These are phyloP conservation scores for Trichoderma guizhouense DNA, from an alignment of 2,329 filamentous ascomycete species.

Conservation along the genomic window DNA sequence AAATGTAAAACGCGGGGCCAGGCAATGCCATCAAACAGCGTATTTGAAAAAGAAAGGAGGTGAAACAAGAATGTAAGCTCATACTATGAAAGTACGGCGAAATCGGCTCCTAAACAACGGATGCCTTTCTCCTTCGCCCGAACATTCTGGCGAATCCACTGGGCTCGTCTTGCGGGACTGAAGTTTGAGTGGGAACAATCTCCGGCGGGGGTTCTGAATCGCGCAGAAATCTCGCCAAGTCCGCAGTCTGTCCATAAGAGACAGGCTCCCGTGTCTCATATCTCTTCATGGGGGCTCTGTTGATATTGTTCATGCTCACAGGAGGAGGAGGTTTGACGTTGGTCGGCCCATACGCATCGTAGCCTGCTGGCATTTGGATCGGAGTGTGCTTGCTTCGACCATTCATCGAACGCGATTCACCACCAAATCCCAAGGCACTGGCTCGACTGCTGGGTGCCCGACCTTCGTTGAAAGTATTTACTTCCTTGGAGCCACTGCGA, in stretches of 20 bases:
- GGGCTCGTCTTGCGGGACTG: conserved; percentile 36
- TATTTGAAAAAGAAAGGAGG: background rate
- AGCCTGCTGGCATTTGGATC: conserved; percentile 48
- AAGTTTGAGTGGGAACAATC: conserved; percentile 24
- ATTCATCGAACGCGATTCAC: conserved; percentile 8
- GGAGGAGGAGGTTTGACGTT: conserved; percentile 23
- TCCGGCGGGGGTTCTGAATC: conserved; percentile 62
- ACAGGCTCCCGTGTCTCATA: conserved; percentile 56
- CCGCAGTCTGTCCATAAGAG: conserved; percentile 55
- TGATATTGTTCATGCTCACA: conserved; percentile 38
- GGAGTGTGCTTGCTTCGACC: conserved; percentile 47
- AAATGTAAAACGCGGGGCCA: background rate
- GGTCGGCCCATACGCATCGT: conserved; percentile 41
- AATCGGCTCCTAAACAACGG: conserved; percentile 26
- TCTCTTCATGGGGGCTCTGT: conserved; percentile 53
- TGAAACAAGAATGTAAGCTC: background rate
- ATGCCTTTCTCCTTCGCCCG: conserved; percentile 47
- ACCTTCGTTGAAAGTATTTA: conserved; percentile 25
- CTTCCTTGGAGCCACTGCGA: conserved; percentile 31
- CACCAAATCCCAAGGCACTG: conserved; percentile 23
- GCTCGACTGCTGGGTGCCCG: conserved; percentile 41
- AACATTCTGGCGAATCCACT: conserved; percentile 48
- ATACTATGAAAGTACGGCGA: too few relatives aligned
- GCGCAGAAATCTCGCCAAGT: conserved; percentile 69
- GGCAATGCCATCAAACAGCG: background rate